A percentile compares a stretch with the other conserved stretches of the same genome.
Conservation (phyloP, 768 basidiomycete species). For the Mycena capillaripes region DNA sequence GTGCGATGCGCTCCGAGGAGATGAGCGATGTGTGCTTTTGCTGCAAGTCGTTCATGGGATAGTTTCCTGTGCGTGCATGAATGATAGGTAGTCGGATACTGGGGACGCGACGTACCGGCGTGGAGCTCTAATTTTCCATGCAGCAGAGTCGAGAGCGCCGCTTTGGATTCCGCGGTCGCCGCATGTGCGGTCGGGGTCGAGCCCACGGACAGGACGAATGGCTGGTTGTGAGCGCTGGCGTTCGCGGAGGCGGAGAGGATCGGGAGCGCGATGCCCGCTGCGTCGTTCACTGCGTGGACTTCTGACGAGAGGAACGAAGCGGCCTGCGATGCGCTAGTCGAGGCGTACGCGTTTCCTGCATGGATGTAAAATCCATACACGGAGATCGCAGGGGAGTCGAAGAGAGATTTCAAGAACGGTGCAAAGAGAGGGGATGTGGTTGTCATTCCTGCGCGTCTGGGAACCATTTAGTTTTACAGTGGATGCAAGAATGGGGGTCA, state of each 20-base stretch:
- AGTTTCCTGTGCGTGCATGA: constrained; percentile 66
- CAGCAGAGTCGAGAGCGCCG: constrained; percentile 60
- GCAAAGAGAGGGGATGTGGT: constrained; percentile 68
- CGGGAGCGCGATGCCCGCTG: constrained; percentile 69
- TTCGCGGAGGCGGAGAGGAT: constrained; percentile 56
- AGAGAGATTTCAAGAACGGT: constrained; percentile 64
- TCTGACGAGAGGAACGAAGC: constrained; percentile 77
- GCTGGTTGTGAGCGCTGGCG: constrained; percentile 50
- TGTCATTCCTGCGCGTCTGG: constrained; percentile 80
- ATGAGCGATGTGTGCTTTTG: constrained; percentile 84
- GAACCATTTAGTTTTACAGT: constrained; percentile 32
- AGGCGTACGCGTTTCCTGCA: constrained; percentile 83
- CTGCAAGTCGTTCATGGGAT: constrained; percentile 87
- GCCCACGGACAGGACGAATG: constrained; percentile 84
- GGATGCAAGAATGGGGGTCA: constrained; percentile 37
- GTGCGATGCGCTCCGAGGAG: constrained; percentile 67
- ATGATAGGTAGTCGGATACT: not conserved
- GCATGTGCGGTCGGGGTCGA: constrained; percentile 92
- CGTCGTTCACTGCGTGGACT: constrained; percentile 76
- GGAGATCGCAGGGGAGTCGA: constrained; percentile 67
- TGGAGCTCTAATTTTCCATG: constrained; percentile 81
- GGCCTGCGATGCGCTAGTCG: constrained; percentile 76
- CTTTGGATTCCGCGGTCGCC: constrained; percentile 64
- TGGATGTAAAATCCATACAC: constrained; percentile 91
- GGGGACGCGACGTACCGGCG: constrained; percentile 65